Conservation (phyloP, 768 basidiomycete species). For the Mrakia blollopis region DNA sequence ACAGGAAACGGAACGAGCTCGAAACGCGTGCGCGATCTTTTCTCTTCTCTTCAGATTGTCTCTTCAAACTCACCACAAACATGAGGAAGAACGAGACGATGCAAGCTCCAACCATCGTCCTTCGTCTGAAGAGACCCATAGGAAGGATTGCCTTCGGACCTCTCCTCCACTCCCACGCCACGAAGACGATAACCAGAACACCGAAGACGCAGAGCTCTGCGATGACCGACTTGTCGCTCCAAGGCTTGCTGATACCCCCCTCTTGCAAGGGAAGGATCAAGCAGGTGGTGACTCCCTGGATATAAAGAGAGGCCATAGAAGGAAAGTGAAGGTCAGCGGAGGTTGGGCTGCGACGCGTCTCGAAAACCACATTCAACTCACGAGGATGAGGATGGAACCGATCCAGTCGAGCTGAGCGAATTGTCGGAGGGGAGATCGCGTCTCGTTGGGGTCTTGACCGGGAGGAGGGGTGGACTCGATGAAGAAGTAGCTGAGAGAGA, state of each 20-base stretch:
- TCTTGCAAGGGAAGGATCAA: slow-evolving; percentile 51
- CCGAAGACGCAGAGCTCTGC: slow-evolving; percentile 40
- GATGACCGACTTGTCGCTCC: slow-evolving; percentile 51
- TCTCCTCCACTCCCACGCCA: slow-evolving; percentile 43
- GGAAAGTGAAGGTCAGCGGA: neutral
- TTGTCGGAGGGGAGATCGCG: slow-evolving; percentile 33
- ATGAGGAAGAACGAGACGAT: slow-evolving; percentile 38
- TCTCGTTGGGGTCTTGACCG: slow-evolving; percentile 8
- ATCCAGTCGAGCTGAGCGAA: slow-evolving; percentile 46
- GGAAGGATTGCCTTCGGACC: slow-evolving; percentile 48
- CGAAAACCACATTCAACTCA: neutral
- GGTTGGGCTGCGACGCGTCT: neutral
- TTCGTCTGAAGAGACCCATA: slow-evolving; percentile 42
- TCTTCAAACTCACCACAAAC: too few species aligned
- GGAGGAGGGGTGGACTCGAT: slow-evolving; percentile 40
- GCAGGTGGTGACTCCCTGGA: slow-evolving; percentile 42
- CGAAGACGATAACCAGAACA: slow-evolving; percentile 41
- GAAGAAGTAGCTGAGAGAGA: slow-evolving; percentile 35
- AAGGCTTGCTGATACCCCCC: slow-evolving; percentile 52
- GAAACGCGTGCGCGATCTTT: too few species aligned
- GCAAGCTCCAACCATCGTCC: slow-evolving; percentile 42
- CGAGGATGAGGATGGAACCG: slow-evolving; percentile 47
- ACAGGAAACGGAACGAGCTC: too few species aligned
- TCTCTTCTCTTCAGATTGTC: too few species aligned
- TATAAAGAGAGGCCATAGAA: neutral